A percentile compares a stretch with the other conserved stretches of the same genome.
phyloP scores from a whole-genome alignment of 1,139 yeast species.

The Chernovozyma sophiae-reginae region DNA sequence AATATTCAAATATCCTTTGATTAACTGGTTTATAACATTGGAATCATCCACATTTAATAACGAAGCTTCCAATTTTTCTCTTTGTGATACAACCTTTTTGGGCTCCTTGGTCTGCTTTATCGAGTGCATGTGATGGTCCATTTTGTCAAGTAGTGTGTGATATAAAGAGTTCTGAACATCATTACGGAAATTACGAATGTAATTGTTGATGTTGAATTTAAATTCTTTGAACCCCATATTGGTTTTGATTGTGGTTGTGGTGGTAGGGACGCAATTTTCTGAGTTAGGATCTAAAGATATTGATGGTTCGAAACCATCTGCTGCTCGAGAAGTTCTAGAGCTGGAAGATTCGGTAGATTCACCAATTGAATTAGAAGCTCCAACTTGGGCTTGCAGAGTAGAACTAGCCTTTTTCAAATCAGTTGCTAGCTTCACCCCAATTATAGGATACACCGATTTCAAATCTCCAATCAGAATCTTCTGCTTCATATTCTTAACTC shows the following conservation, averaged over 20 bases:
- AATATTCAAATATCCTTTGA: slow-evolving; percentile 66
- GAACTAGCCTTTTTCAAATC: slow-evolving; percentile 13
- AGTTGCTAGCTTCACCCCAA: slow-evolving; percentile 35
- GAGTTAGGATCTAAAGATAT: neutral
- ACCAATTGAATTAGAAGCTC: neutral
- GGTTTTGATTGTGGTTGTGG: slow-evolving; percentile 38
- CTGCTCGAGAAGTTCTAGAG: neutral
- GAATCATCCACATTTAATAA: slow-evolving; percentile 25
- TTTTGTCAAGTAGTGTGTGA: slow-evolving; percentile 16
- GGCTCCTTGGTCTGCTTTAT: slow-evolving; percentile 3
- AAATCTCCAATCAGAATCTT: slow-evolving; percentile 5
- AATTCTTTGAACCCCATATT: slow-evolving; percentile 75
- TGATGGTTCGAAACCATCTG: neutral
- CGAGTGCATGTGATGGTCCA: slow-evolving; percentile 7
- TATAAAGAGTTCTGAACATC: slow-evolving; percentile 21
- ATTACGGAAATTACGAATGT: slow-evolving; percentile 45
- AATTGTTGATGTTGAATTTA: slow-evolving; percentile 65
- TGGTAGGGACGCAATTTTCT: slow-evolving; percentile 7
- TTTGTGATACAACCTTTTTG: neutral
- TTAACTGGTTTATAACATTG: slow-evolving; percentile 47
- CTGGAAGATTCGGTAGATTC: neutral
- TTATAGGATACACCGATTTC: slow-evolving; percentile 34
- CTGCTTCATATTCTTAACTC: slow-evolving; percentile 1
- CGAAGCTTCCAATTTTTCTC: slow-evolving; percentile 9
- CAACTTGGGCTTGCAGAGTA: neutral